Conservation (phyloP, 352 stramenopile species). For the Globisporangium viniferum region DNA sequence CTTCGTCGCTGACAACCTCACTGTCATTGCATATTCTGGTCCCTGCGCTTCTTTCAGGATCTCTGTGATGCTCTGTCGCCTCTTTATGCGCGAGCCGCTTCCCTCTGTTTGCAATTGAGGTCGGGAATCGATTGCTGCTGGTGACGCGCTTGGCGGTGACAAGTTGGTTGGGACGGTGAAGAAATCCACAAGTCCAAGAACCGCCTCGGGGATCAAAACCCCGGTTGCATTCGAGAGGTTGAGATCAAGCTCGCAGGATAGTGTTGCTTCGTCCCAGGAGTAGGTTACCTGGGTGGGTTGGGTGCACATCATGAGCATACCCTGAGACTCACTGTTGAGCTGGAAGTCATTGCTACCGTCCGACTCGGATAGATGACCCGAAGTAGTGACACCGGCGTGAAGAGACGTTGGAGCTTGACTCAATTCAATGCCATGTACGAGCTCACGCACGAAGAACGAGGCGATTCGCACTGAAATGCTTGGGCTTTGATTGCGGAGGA, state of each 20-base stretch:
- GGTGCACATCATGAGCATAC: constrained; percentile 40
- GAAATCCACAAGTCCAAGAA: constrained; percentile 49
- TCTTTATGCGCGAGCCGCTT: constrained; percentile 9
- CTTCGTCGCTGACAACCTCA: constrained; percentile 42
- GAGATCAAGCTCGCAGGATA: constrained; percentile 51
- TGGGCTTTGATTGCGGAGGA: constrained; percentile 12
- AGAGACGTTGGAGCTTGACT: background rate
- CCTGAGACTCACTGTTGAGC: constrained; percentile 8
- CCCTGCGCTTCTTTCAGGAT: constrained; percentile 43
- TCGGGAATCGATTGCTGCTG: background rate
- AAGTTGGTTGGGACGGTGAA: constrained; percentile 41
- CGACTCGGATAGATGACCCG: background rate
- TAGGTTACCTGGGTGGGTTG: constrained; percentile 47
- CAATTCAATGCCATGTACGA: background rate
- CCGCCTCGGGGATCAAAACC: constrained; percentile 45
- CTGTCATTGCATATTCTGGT: constrained; percentile 42
- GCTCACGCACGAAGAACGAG: constrained; percentile 15
- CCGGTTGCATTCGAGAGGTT: constrained; percentile 45
- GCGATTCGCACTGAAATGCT: constrained; percentile 16
- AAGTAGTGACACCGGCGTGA: background rate
- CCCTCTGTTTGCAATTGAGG: background rate
- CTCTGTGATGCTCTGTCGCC: constrained; percentile 49
- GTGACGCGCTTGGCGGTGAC: background rate
- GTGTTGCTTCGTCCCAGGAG: constrained; percentile 47
- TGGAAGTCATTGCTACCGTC: background rate